Base-by-base conservation (phyloP, 306 rosid genomes). In the Rosa multiflora region DNA sequence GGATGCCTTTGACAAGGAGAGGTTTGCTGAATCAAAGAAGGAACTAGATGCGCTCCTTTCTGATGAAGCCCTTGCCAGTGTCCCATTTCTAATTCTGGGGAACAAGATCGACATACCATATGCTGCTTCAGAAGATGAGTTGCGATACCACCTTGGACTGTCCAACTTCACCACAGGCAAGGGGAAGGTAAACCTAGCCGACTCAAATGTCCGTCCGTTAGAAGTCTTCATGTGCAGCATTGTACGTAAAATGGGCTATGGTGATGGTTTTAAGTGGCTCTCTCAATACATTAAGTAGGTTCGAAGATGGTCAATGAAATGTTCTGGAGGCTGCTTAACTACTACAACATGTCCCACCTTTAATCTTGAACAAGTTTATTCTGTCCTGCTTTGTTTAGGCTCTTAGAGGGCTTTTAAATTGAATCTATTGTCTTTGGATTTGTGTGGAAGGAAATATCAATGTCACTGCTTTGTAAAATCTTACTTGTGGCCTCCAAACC, bases 161-260 rank as follows among this genome's bases (percentile, higher is more conserved):
- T 70, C 85, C 72, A 85, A 85, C 85, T 85, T 85, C 74, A 78
- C 88, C 59, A 85, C 88, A 14, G 88, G 85, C 74, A 85, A 85
- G 73, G 85, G 88, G 62, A 82, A 82, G 76, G 85, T 85, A 29
- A 75, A 78, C 85, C 88, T 82, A 46, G 40, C 70, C 42, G 88
- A 85, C 77, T 63, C 85, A 1, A 85, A 75, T 72, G 88, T 85
- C 70, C 88, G 88, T 48, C 88, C 88, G n/a, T 75, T 85, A 39
- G 88, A 85, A 79, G 88, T 85, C 53, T 85, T 85, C 80, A 85
- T 85, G 88, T 85, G 88, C 83, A 85, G 88, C 64, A 85, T 85
- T 42, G 88, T 85, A 11, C 85, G 88, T 9, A 85, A 85, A 85
- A 85, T 85, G 88, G 88, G 88, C 43, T 85, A 82, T 39, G 88